Evolutionary conservation across 192 early-diverging fungal species (phyloP), one percentile per base, ranked within the genome.

Genomic region (Coemansia brasiliensis): DNA sequence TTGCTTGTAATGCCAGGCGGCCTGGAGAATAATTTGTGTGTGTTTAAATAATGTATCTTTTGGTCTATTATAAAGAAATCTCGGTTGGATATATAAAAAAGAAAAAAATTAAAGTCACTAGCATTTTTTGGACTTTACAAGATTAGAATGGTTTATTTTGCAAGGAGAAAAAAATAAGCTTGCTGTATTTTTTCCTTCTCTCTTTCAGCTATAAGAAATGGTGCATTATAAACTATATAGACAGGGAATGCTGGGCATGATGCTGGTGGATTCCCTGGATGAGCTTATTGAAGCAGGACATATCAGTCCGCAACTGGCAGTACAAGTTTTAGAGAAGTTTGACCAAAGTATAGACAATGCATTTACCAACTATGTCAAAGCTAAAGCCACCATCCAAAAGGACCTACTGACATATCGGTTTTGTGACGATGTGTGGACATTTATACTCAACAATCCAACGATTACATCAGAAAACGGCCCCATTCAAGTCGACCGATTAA

Each of bases 401-500:
- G 49, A 65, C 56, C 82, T 98, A 52, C 83, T 88, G 56, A 91
- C 88, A 10, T 99, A 97, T 72, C 87, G 94, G 40, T 93, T 91
- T 52, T 90, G 94, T 65, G 96, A 99, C 64, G 96, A 99, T 59
- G 94, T 99, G 13, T 99, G 94, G 94, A 96, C 95, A 1, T 96
- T 99, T 80, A 85, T 96, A 35, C 85, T 94, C 44, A 85, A 89
- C 20, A 84, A 86, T 37, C 88, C 92, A 21, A 90, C 80, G 21
- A 91, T 98, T 61, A 84, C 86, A 24, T 85, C 95, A 43, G 93
- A 95, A n/a, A 73, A 84, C 52, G 95, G 93, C 24, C 74, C 62
- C 8, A 76, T 95, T 3, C 76, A 81, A 2, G 87, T 86, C 21
- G 92, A 96, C 49, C 21, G 46, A 26, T 26, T 49, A n/a, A 49